Evolutionary conservation across 1,284 basidiomycete species (phyloP).

Genomic region (Chalciporus sp.): DNA sequence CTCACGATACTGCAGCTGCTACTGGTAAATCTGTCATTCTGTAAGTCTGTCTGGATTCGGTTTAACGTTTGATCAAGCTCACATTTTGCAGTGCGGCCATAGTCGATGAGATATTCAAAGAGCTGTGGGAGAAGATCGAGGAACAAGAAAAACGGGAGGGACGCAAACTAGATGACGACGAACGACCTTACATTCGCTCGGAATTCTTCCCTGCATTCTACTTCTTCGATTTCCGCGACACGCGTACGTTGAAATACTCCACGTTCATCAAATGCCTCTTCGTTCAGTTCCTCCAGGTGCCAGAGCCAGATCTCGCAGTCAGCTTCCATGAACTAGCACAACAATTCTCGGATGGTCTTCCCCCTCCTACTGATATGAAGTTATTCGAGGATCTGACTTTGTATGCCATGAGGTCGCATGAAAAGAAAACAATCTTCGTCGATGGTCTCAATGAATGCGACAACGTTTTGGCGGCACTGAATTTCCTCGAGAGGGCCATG

Average conservation of each 20-base stretch:
- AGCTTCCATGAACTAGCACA: slow-evolving; percentile 24
- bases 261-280: slow-evolving; percentile 30
- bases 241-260: slow-evolving; percentile 18
- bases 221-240: slow-evolving; percentile 34
- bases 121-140: slow-evolving; percentile 28
- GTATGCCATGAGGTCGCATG: slow-evolving; percentile 28
- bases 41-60: slow-evolving; percentile 10
- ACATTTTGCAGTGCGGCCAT: slow-evolving; percentile 22
- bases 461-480: slow-evolving; percentile 19
- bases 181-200: slow-evolving; percentile 20
- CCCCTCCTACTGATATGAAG: slow-evolving; percentile 19
- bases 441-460: slow-evolving; percentile 33
- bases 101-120: slow-evolving; percentile 29
- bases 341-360: slow-evolving; percentile 18
- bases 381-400: slow-evolving; percentile 23
- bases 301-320: slow-evolving; percentile 19
- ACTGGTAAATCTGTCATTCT: slow-evolving; percentile 29
- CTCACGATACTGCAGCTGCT: slow-evolving; percentile 19
- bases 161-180: slow-evolving; percentile 15
- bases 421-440: slow-evolving; percentile 25
- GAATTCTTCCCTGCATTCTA: slow-evolving; percentile 32
- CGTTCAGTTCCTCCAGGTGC: slow-evolving; percentile 30
- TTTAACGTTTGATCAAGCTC: slow-evolving; percentile 1
- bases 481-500: slow-evolving; percentile 28
- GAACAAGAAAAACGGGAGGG: slow-evolving; percentile 25